Percentiles rank a stretch among this genome's conserved stretches.
These are phyloP conservation scores for Colletotrichum trifolii DNA, from an alignment of 2,329 filamentous ascomycete species.

Conservation along the genomic window DNA sequence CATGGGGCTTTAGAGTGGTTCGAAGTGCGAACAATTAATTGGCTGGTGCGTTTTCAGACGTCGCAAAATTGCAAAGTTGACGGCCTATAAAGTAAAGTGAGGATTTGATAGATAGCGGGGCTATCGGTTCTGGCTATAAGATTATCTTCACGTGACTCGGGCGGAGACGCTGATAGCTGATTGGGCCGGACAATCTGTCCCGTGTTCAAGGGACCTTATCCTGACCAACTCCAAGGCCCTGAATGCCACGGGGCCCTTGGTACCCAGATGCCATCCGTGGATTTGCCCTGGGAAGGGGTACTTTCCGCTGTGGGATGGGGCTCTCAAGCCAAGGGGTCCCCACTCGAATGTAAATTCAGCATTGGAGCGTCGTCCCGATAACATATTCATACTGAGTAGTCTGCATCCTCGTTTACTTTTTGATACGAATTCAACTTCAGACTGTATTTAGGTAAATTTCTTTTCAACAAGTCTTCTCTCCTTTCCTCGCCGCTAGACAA, in stretches of 20 bases:
- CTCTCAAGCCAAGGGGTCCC: conserved; percentile 6
- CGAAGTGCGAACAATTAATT: too few species aligned
- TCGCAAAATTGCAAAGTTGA: not conserved
- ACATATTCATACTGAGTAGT: not conserved
- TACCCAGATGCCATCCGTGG: too few species aligned
- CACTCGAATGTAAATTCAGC: conserved; percentile 8
- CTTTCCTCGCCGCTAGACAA: too few species aligned
- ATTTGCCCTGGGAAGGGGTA: too few species aligned
- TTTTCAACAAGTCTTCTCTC: too few species aligned
- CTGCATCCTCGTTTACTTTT: conserved; percentile 2
- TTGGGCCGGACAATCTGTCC: conserved; percentile 34
- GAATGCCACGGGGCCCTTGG: conserved; percentile 10
- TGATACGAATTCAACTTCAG: conserved; percentile 1
- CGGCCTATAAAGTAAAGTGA: not conserved
- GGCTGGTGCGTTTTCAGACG: not conserved
- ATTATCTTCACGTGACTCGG: conserved; percentile 13
- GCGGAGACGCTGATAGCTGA: not conserved
- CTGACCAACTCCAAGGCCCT: conserved; percentile 22
- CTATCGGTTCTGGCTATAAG: not conserved
- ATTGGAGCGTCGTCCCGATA: conserved; percentile 17
- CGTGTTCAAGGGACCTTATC: conserved; percentile 24
- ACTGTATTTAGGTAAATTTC: not conserved
- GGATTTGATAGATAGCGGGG: conserved; percentile 1
- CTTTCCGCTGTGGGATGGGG: conserved; percentile 8
- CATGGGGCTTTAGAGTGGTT: too few species aligned